A percentile compares a stretch with the other conserved stretches of the same genome.
phyloP scores from a whole-genome alignment of 192 early-diverging fungal species.

The Coemansia sp. region DNA sequence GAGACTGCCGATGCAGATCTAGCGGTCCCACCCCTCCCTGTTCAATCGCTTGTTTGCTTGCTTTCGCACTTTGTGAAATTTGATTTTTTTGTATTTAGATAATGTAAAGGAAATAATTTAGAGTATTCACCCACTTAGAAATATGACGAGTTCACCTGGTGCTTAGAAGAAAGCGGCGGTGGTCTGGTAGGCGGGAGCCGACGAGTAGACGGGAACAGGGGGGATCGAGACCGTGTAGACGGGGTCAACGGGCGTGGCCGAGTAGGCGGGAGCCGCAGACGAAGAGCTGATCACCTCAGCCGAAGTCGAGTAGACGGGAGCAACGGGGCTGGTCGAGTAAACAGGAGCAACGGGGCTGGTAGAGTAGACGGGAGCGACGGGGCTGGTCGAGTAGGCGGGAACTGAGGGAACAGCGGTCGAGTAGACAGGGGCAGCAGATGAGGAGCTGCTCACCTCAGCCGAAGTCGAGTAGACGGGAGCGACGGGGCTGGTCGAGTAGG shows the following conservation, averaged over 20 bases:
- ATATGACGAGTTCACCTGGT: not conserved
- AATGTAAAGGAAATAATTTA: not conserved
- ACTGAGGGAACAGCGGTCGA: not conserved
- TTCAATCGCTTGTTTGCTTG: not conserved
- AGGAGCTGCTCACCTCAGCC: conserved; percentile 6
- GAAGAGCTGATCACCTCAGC: no score
- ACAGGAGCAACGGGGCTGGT: not conserved
- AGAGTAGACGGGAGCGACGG: conserved; percentile 2
- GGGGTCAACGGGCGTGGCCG: not conserved
- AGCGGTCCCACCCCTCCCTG: not conserved
- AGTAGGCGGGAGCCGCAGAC: not conserved
- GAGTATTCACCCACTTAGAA: not conserved
- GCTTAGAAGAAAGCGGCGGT: conserved; percentile 36
- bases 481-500: not conserved
- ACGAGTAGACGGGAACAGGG: not conserved
- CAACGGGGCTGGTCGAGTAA: not conserved
- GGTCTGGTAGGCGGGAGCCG: conserved; percentile 29
- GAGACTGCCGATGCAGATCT: not conserved
- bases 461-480: not conserved
- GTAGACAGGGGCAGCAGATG: conserved; percentile 4
- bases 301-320: not conserved
- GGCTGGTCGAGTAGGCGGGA: not conserved
- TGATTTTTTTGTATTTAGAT: not conserved
- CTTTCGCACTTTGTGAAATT: not conserved
- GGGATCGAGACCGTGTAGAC: not conserved